Evolutionary conservation across 768 basidiomycete species (phyloP).

Genomic region (Auricularia sp.): DNA sequence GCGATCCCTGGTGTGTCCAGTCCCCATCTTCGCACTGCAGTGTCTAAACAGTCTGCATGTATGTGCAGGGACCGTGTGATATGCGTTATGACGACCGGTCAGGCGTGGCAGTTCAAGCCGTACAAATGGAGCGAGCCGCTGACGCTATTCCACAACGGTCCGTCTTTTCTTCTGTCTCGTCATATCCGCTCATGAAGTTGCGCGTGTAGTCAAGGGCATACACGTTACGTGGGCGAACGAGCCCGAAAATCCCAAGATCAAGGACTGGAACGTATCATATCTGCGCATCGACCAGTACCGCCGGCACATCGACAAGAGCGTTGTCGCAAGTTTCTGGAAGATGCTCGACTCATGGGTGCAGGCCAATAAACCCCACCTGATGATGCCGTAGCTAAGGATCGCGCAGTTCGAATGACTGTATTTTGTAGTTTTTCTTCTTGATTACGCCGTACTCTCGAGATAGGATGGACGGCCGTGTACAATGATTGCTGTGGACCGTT

Average conservation of each 20-base stretch:
- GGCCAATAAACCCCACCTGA: slow-evolving; percentile 66
- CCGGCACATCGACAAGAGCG: slow-evolving; percentile 88
- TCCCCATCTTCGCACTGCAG: not conserved
- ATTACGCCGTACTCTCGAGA: too few relatives aligned
- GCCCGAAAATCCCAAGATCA: slow-evolving; percentile 76
- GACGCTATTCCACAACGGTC: slow-evolving; percentile 83
- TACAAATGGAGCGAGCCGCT: slow-evolving; percentile 97
- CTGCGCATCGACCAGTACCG: slow-evolving; percentile 78
- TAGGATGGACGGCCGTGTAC: too few relatives aligned
- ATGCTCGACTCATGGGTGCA: slow-evolving; percentile 78
- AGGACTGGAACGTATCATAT: slow-evolving; percentile 96
- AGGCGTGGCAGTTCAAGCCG: slow-evolving; percentile 94
- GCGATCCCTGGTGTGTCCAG: slow-evolving; percentile 65
- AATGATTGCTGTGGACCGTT: too few relatives aligned
- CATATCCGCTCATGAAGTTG: not conserved
- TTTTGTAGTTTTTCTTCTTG: too few relatives aligned
- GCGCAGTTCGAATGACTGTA: not conserved
- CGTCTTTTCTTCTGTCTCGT: not conserved
- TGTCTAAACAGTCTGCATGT: slow-evolving; percentile 1
- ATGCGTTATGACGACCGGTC: slow-evolving; percentile 96
- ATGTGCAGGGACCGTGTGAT: slow-evolving; percentile 69
- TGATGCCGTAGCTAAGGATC: not conserved
- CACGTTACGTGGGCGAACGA: slow-evolving; percentile 94
- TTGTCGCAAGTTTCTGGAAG: slow-evolving; percentile 95
- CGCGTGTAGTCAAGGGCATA: slow-evolving; percentile 73